A percentile compares a stretch with the other conserved stretches of the same genome.
Conservation (phyloP, 202 grass and related monocot genomes). For the Digitaria exilis region DNA sequence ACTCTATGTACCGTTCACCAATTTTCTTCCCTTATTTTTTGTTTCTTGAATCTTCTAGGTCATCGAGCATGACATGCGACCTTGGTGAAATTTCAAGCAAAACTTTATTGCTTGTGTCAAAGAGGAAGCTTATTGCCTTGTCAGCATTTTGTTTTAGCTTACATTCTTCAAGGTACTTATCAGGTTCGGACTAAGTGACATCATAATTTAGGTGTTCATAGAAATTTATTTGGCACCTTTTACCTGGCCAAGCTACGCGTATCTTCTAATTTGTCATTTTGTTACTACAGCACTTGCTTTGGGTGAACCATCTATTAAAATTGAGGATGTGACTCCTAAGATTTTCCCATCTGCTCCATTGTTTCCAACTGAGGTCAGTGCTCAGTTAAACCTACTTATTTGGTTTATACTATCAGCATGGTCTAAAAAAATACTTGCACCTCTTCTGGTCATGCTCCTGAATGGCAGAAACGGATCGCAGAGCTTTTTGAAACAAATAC, state of each 20-base stretch:
- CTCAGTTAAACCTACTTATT: slow-evolving; percentile 2
- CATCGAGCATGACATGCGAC: slow-evolving; percentile 40
- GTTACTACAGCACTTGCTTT: slow-evolving; percentile 71
- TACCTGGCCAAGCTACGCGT: not conserved
- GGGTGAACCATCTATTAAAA: slow-evolving; percentile 72
- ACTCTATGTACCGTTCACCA: not conserved
- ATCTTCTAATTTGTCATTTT: slow-evolving; percentile 10
- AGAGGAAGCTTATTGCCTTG: slow-evolving; percentile 67
- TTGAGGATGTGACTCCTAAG: slow-evolving; percentile 78
- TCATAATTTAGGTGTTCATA: slow-evolving; percentile 27
- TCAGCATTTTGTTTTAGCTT: slow-evolving; percentile 64
- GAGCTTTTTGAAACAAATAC: slow-evolving; percentile 95
- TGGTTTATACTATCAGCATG: slow-evolving; percentile 11
- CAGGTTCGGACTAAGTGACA: slow-evolving; percentile 77
- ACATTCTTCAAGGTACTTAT: slow-evolving; percentile 82
- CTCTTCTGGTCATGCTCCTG: slow-evolving; percentile 22
- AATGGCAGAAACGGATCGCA: slow-evolving; percentile 67
- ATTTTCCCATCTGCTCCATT: slow-evolving; percentile 78
- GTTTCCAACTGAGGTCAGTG: slow-evolving; percentile 81
- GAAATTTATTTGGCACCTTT: slow-evolving; percentile 3
- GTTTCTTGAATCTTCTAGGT: slow-evolving; percentile 37
- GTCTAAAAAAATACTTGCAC: slow-evolving; percentile 18
- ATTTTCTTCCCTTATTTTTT: not conserved
- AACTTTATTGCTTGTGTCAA: slow-evolving; percentile 42
- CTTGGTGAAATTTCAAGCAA: slow-evolving; percentile 42